Evolutionary conservation across 1,284 basidiomycete genomes (phyloP), one percentile per base, ranked within the genome.

Genomic region (Cystodermella granulosa): DNA sequence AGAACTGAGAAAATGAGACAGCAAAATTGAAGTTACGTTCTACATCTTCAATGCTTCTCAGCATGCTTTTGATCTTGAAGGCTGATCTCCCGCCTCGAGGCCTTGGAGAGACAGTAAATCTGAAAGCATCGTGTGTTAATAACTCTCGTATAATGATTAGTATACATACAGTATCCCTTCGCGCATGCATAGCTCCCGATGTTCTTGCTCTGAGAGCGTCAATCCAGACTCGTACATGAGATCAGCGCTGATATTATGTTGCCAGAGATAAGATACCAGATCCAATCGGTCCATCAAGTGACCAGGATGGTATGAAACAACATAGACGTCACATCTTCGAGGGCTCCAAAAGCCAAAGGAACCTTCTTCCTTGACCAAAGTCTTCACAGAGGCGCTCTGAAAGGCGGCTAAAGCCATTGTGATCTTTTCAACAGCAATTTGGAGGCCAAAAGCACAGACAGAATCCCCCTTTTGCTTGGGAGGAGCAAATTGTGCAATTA

Each of bases 331-430:
- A 54, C 89, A 92, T 34, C 89, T 75, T 13, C 88, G 77, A 16
- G 90, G 87, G 61, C 86, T 88, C 84, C 87, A 92, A 53, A 81
- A 87, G 0, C 90, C 90, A 52, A 91, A 91, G 1, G 87, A 89
- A 15, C 82, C 79, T 50, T 84, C 78, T 58, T 91, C 86, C 58
- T 87, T 89, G 43, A 87, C 68, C 7, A 87, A 70, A 2, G 75
- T 75, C 57, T 82, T 80, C 21, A 87, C 76, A 2, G 84, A 82
- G 0, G 80, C 74, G 42, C 80, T 82, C 58, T 89, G 84, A 58
- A 82, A 85, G 2, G 81, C 73, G 1, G 85, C 85, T 0, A 93
- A 72, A 5, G 80, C 77, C 1, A 76, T 67, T 0, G 85, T 81
- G 50, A 93, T 85, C 68, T 87, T 88, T 56, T 91, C 87, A 3